These are phyloP conservation scores for Chaetomiaceae sp. DNA, from an alignment of 2,329 filamentous ascomycete species.

Conservation along the genomic window DNA sequence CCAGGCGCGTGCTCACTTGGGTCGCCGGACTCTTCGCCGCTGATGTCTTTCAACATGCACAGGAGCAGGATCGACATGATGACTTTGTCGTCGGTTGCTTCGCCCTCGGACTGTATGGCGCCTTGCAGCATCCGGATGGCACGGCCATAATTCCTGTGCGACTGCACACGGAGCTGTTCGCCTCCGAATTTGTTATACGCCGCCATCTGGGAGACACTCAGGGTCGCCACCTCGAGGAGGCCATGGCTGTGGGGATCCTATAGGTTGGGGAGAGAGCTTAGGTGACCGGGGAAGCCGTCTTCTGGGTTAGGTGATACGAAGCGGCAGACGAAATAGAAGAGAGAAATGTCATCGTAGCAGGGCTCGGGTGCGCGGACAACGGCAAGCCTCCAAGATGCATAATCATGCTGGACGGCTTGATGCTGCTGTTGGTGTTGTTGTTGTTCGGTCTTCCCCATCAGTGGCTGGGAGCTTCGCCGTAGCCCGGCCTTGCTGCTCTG, in stretches of 20 bases:
- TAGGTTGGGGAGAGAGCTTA: conserved; percentile 32
- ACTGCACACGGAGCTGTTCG: conserved; percentile 28
- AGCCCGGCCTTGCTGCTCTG: background rate
- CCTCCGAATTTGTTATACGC: conserved; percentile 33
- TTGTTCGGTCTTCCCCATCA: background rate
- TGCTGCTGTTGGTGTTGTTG: background rate
- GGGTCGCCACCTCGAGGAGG: conserved; percentile 29
- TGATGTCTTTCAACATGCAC: conserved; percentile 29
- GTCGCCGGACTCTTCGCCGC: conserved; percentile 30
- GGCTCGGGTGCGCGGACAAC: conserved; percentile 16
- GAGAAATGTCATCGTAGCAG: conserved; percentile 29
- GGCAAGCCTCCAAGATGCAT: background rate
- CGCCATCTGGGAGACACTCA: conserved; percentile 34
- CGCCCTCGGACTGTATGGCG: conserved; percentile 26
- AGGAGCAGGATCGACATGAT: conserved; percentile 32
- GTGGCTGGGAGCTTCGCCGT: background rate
- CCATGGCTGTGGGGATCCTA: conserved; percentile 29
- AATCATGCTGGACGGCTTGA: background rate
- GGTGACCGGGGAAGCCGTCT: conserved; percentile 33
- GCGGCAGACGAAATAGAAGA: conserved; percentile 34
- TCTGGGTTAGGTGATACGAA: conserved; percentile 31
- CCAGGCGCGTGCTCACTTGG: conserved; percentile 32
- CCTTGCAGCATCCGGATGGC: conserved; percentile 31
- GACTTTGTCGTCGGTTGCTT: conserved; percentile 31
- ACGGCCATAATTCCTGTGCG: conserved; percentile 29